Percentiles rank a stretch among this genome's conserved stretches.
Conservation (phyloP, 2,329 filamentous ascomycete species). For the Penicillium sp. region DNA sequence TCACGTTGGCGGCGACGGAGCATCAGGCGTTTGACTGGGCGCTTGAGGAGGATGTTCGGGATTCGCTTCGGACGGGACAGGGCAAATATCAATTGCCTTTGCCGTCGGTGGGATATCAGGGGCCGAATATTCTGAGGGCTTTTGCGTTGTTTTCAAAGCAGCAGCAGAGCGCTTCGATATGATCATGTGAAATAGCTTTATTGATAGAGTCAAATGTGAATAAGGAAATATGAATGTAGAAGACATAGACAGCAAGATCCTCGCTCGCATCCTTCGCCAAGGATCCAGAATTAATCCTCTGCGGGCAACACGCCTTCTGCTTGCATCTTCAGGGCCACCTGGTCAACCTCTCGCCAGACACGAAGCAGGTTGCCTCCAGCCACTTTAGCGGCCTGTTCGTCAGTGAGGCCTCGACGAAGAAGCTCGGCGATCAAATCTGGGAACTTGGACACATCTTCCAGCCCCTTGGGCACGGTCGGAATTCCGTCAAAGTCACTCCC, state of each 20-base stretch:
- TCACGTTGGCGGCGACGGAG: slow-evolving; percentile 36
- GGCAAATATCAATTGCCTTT: slow-evolving; percentile 23
- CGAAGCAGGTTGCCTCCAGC: slow-evolving; percentile 79
- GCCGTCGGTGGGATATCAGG: slow-evolving; percentile 19
- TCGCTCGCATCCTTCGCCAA: background rate
- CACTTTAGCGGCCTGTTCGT: slow-evolving; percentile 72
- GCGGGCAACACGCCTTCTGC: slow-evolving; percentile 49
- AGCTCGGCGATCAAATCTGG: background rate
- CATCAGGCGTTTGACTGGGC: slow-evolving; percentile 43
- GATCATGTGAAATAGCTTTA: background rate
- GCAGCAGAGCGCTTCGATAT: background rate
- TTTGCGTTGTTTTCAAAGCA: slow-evolving; percentile 20
- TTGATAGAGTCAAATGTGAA: background rate
- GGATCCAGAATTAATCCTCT: slow-evolving; percentile 40
- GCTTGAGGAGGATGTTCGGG: slow-evolving; percentile 35
- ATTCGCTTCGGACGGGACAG: slow-evolving; percentile 8
- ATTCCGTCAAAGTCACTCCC: slow-evolving; percentile 86
- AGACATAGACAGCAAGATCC: background rate
- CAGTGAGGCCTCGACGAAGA: slow-evolving; percentile 38
- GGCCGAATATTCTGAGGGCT: slow-evolving; percentile 24
- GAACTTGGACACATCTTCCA: slow-evolving; percentile 41
- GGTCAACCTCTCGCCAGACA: slow-evolving; percentile 80
- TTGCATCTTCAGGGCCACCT: slow-evolving; percentile 68
- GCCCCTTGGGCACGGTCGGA: slow-evolving; percentile 62
- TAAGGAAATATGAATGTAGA: background rate